These are phyloP conservation scores for Steccherinum ochraceum DNA, from an alignment of 768 basidiomycete species.

Conservation along the genomic window DNA sequence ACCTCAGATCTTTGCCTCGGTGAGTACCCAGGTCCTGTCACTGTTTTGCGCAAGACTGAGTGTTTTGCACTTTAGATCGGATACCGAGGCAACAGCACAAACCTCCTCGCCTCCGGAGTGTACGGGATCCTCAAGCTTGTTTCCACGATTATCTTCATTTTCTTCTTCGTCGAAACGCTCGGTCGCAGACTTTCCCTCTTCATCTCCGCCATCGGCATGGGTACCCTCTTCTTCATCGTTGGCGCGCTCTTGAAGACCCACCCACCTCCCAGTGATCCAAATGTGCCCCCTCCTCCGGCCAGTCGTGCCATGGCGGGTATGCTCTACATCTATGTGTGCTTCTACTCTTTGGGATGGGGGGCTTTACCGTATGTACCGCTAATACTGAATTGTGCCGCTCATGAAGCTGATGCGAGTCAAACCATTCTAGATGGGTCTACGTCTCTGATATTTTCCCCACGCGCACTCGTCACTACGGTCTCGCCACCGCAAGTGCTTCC, in stretches of 20 bases:
- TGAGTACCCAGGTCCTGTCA: conserved; percentile 22
- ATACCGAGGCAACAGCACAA: conserved; percentile 48
- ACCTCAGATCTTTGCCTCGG: conserved; percentile 65
- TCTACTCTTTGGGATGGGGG: conserved; percentile 87
- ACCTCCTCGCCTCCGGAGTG: conserved; percentile 67
- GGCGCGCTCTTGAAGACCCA: conserved; percentile 80
- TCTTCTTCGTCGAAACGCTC: conserved; percentile 58
- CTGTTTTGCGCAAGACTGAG: too few relatives aligned
- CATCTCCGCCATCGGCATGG: conserved; percentile 76
- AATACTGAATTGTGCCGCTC: neutral
- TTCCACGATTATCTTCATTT: conserved; percentile 60
- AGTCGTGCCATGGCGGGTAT: conserved; percentile 79
- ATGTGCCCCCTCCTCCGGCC: conserved; percentile 36
- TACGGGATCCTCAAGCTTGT: conserved; percentile 66
- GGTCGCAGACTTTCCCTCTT: conserved; percentile 68
- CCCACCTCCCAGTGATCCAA: conserved; percentile 39
- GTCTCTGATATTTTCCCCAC: conserved; percentile 86
- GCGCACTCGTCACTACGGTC: conserved; percentile 74
- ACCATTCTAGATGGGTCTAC: conserved; percentile 31
- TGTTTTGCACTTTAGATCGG: conserved; percentile 53
- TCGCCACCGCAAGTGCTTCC: conserved; percentile 66
- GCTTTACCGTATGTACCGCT: conserved; percentile 56
- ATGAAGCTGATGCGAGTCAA: too few relatives aligned
- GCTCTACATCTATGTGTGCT: conserved; percentile 83
- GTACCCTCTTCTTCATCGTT: conserved; percentile 72